Evolutionary conservation across 176 grass and related monocot species (phyloP).

Genomic region (Avena insularis): DNA sequence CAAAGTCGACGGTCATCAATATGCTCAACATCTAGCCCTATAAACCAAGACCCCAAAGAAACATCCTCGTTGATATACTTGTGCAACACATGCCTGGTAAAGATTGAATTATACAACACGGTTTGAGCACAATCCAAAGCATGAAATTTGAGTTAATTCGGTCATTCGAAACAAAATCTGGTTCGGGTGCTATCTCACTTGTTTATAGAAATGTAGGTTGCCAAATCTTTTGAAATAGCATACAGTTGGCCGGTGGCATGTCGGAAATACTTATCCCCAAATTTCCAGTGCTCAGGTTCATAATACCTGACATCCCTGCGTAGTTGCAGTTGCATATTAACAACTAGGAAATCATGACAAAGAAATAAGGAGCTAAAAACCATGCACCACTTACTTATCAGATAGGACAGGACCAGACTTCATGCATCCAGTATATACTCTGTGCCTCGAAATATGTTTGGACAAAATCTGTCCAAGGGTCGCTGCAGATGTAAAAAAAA

Average conservation of each 20-base stretch:
- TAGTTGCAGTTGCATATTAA: slow-evolving; percentile 10
- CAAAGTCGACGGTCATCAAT: slow-evolving; percentile 87
- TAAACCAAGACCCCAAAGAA: slow-evolving; percentile 81
- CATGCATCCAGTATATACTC: slow-evolving; percentile 98
- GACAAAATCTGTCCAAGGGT: slow-evolving; percentile 81
- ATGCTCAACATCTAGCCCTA: slow-evolving; percentile 91
- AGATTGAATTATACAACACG: background rate
- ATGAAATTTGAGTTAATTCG: background rate
- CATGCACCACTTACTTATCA: slow-evolving; percentile 59
- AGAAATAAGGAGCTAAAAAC: background rate
- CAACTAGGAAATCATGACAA: background rate
- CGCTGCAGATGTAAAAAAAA: slow-evolving; percentile 52
- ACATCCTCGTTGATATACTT: slow-evolving; percentile 94
- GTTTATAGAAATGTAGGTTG: slow-evolving; percentile 84
- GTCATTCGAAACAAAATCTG: background rate
- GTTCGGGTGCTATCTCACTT: slow-evolving; percentile 52
- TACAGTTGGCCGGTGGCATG: slow-evolving; percentile 94
- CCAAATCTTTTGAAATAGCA: slow-evolving; percentile 92
- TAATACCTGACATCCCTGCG: slow-evolving; percentile 78
- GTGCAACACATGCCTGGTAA: slow-evolving; percentile 75
- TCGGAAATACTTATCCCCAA: slow-evolving; percentile 90
- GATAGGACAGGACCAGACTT: slow-evolving; percentile 85
- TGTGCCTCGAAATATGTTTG: slow-evolving; percentile 67
- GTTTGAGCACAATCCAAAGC: slow-evolving; percentile 9
- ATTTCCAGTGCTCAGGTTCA: slow-evolving; percentile 98